Evolutionary conservation across 306 rosid genomes (phyloP), one percentile per base, ranked within the genome.

Genomic region (Herpetospermum pedunculosum): DNA sequence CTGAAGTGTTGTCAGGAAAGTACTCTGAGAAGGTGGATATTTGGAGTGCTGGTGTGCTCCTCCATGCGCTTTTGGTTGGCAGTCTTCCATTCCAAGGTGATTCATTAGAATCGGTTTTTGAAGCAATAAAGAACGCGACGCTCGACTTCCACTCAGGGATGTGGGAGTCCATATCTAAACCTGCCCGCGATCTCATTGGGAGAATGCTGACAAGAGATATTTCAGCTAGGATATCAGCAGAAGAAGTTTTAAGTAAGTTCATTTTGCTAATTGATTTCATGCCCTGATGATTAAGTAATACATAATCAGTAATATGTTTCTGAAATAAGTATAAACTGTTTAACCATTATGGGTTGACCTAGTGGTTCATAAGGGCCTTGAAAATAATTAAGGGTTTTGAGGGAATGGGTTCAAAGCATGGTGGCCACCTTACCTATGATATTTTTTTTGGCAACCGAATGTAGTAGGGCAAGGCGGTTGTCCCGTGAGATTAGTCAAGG

Each of bases 1-100:
- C 99, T 8, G 99, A 95, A 79, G 97, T 95, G 79, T 79, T 95
- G 81, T 49, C 64, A 8, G 97, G 96, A 19, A 85, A 82, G 64
- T 95, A 95, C 73, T 81, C 89, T 7, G 96, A 91, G 88, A 91
- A 89, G 87, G 99, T 89, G 60, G 99, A 95, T 84, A 81, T 91
- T 74, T 95, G 99, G 99, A 95, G 99, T 84, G 97, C 99, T 58
- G 99, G 97, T 59, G 96, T 95, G 70, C 96, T 95, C 78, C 82
- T 95, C 74, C 92, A 95, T 46, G 91, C 86, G n/a, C 90, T 95
- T 77, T 85, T 95, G 82, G 89, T 83, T 64, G 97, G 97, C 64
- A 23, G 63, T 65, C 96, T 95, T 82, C 99, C 99, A 35, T 95
- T 95, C 74, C 89, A 87, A 73, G 99, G 97, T 21, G 91, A 89